Base-by-base conservation (phyloP, 2,329 filamentous ascomycete species). In the Xylaria arbuscula region DNA sequence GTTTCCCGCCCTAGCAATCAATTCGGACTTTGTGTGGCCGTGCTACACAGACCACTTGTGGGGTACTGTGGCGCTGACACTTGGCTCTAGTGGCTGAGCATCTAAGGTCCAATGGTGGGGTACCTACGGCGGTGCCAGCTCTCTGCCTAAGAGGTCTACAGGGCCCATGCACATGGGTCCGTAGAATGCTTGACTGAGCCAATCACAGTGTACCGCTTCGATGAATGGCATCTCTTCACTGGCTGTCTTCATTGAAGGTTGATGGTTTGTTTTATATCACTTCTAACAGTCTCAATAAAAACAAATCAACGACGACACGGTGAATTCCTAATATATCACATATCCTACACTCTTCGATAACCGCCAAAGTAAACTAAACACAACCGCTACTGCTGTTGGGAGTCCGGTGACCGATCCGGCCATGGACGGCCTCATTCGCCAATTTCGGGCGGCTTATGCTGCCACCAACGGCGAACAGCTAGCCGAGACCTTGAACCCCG, bases 401-500 rank as follows among this genome's bases (percentile, higher is more conserved):
- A 54, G 51, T 42, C 32, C 24, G 28, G 57, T 50, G 51, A 60
- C 40, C 24, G 3, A 42, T 59, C 17, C 50, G 59, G 57, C 67
- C 67, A 77, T 97, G 93, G 89, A 94, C 76, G 82, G 85, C 61
- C 83, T 96, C 60, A 92, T 97, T 75, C 82, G 85, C 50, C 89
- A 92, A 68, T 97, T 97, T 78, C 88, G 87, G 64, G 82, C 87
- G 66, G 93, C 93, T 47, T 87, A 94, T 76, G 80, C 83, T 56
- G 80, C 82, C 36, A 84, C 86, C 65, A 88, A 92, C 77, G 94
- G 94, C 68, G 91, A 92, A 75, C 84, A 85, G 57, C 87, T 98
- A 45, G 91, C 94, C 22, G 86, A 88, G 68, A 92, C 92, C 10
- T 83, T 98, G 67, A 91, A 88, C 15, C 94, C 95, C 42, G 84